Evolutionary conservation across 345 rosid genomes (phyloP).

Genomic region (Acer yangbiense): DNA sequence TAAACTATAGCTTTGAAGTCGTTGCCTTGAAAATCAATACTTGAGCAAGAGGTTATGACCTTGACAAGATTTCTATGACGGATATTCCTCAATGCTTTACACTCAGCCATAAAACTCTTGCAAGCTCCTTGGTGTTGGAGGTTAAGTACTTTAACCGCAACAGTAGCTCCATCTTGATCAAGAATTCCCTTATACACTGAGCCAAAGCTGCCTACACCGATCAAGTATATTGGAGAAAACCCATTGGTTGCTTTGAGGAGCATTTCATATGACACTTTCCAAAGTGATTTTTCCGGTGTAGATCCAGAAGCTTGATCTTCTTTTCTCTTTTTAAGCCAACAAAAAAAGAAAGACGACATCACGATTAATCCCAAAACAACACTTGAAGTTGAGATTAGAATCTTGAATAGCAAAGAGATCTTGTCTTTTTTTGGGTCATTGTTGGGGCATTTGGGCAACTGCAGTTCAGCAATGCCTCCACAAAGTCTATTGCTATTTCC

Average conservation of each 20-base stretch:
- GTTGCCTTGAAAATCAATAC: conserved; percentile 17
- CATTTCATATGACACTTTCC: conserved; percentile 17
- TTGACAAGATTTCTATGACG: conserved; percentile 25
- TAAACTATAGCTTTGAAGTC: conserved; percentile 26
- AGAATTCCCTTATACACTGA: conserved; percentile 23
- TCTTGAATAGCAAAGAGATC: neutral
- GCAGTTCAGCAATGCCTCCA: conserved; percentile 5
- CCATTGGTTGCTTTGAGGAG: conserved; percentile 20
- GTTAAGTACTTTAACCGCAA: conserved; percentile 27
- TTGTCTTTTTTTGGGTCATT: neutral
- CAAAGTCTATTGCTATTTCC: conserved; percentile 10
- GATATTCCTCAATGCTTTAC: conserved; percentile 16
- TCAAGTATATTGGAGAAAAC: conserved; percentile 17
- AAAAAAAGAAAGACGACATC: neutral
- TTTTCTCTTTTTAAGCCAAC: neutral
- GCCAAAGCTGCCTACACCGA: conserved; percentile 26
- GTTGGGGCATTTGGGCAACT: conserved; percentile 6
- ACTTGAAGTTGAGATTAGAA: neutral
- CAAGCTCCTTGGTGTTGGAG: conserved; percentile 6
- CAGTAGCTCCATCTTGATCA: neutral
- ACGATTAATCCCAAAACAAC: neutral
- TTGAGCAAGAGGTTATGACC: conserved; percentile 21
- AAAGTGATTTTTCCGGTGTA: neutral
- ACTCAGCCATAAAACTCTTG: conserved; percentile 30
- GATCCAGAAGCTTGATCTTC: neutral